Percentiles rank a stretch among this genome's conserved stretches.
Conservation (phyloP, 306 rosid species). For the Ziziphus jujuba region DNA sequence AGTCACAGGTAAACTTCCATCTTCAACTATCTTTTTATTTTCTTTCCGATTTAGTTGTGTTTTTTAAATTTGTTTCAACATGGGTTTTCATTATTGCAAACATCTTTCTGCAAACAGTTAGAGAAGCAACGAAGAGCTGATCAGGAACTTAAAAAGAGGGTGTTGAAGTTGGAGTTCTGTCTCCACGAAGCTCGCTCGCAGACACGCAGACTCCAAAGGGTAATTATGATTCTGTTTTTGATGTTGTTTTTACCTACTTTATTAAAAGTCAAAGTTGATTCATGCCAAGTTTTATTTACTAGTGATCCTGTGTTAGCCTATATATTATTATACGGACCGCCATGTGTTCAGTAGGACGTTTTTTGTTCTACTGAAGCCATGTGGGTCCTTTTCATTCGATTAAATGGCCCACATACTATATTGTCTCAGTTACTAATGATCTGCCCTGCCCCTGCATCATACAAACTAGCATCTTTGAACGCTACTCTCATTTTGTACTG, state of each 20-base stretch:
- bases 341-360: not conserved
- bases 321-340: not conserved
- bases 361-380: no score
- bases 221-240: slow-evolving; percentile 27
- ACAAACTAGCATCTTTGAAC: not conserved
- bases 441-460: no score
- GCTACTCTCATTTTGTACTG: not conserved
- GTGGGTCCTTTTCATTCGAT: not conserved
- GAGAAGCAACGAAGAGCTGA: slow-evolving; percentile 93
- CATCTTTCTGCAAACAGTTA: slow-evolving; percentile 51
- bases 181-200: slow-evolving; percentile 93
- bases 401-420: not conserved
- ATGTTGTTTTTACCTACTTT: no score
- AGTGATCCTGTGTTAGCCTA: no score
- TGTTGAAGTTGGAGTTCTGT: slow-evolving; percentile 88
- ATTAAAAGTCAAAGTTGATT: not conserved
- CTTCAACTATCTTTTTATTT: not conserved
- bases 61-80: slow-evolving; percentile 10
- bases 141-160: slow-evolving; percentile 93
- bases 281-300: not conserved
- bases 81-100: slow-evolving; percentile 17
- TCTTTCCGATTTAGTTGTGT: slow-evolving; percentile 10
- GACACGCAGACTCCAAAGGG: slow-evolving; percentile 94
- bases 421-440: not conserved
- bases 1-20: slow-evolving; percentile 68